Evolutionary conservation across 2,329 filamentous ascomycete species (phyloP).

Genomic region (Aspergillus pseudoterreus): DNA sequence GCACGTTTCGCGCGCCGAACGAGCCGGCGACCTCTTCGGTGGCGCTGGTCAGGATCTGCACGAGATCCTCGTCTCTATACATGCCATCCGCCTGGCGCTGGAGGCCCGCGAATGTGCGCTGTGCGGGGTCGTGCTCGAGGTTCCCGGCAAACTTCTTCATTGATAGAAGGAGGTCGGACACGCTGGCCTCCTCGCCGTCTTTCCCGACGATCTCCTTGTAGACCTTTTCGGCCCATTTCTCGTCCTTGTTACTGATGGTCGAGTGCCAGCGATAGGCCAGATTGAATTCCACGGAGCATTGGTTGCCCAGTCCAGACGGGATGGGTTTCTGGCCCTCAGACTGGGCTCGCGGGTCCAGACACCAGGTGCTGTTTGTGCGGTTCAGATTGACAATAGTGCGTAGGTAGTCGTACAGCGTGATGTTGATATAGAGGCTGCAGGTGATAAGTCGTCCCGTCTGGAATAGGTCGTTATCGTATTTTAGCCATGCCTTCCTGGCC

Average conservation of each 20-base stretch:
- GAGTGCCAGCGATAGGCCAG: slow-evolving; percentile 86
- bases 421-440: slow-evolving; percentile 73
- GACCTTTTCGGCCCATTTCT: slow-evolving; percentile 72
- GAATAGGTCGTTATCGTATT: slow-evolving; percentile 74
- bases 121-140: slow-evolving; percentile 56
- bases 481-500: slow-evolving; percentile 54
- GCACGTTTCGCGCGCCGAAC: slow-evolving; percentile 71
- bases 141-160: not conserved
- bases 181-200: slow-evolving; percentile 34
- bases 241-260: slow-evolving; percentile 69
- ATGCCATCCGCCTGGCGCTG: slow-evolving; percentile 46
- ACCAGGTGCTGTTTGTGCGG: slow-evolving; percentile 72
- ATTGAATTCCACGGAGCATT: slow-evolving; percentile 85
- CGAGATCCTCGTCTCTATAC: slow-evolving; percentile 28
- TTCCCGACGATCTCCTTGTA: slow-evolving; percentile 63
- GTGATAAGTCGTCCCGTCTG: slow-evolving; percentile 72
- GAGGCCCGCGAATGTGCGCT: slow-evolving; percentile 66
- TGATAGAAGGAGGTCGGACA: not conserved
- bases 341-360: slow-evolving; percentile 70
- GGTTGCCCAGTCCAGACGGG: slow-evolving; percentile 72
- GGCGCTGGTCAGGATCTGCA: slow-evolving; percentile 62
- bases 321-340: slow-evolving; percentile 60
- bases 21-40: slow-evolving; percentile 69
- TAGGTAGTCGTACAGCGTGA: slow-evolving; percentile 73
- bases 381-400: slow-evolving; percentile 73